Percentiles rank a stretch among this genome's conserved stretches.
phyloP scores from a whole-genome alignment of 1,284 basidiomycete genomes.

The Somion occarium region DNA sequence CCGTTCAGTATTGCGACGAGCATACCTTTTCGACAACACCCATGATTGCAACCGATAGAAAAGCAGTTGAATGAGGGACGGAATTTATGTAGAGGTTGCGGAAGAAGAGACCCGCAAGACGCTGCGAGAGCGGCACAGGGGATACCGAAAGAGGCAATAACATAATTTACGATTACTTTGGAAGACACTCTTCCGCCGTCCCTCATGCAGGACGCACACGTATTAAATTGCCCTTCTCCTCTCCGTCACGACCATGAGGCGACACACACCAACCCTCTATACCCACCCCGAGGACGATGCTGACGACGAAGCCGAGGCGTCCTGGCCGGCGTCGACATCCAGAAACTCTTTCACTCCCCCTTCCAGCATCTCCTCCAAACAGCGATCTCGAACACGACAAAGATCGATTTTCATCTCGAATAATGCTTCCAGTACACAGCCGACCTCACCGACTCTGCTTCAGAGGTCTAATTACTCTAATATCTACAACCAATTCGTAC shows the following conservation, averaged over 20 bases:
- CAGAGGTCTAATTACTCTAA: slow-evolving; percentile 50
- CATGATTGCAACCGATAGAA: slow-evolving; percentile 56
- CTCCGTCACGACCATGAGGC: slow-evolving; percentile 25
- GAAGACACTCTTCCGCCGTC: neutral
- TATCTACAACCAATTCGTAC: slow-evolving; percentile 74
- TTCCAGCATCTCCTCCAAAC: slow-evolving; percentile 20
- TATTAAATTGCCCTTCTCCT: slow-evolving; percentile 6
- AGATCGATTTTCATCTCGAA: slow-evolving; percentile 29
- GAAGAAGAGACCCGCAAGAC: neutral
- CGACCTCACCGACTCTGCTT: slow-evolving; percentile 7
- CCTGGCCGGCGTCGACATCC: slow-evolving; percentile 31
- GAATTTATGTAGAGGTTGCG: no score
- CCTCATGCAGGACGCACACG: slow-evolving; percentile 5
- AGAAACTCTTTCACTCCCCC: slow-evolving; percentile 21
- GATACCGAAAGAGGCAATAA: neutral
- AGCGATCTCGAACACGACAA: slow-evolving; percentile 29
- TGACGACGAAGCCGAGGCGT: slow-evolving; percentile 38
- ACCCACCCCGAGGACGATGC: slow-evolving; percentile 54
- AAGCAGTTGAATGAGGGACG: no score
- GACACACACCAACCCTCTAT: slow-evolving; percentile 64
- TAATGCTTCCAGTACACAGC: slow-evolving; percentile 23
- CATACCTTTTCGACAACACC: slow-evolving; percentile 85
- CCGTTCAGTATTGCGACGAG: no score
- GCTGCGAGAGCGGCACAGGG: neutral
- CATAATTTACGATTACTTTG: slow-evolving; percentile 3